These are phyloP conservation scores for Vitis hybrid DNA, from an alignment of 177 flowering plant genomes.

Conservation along the genomic window DNA sequence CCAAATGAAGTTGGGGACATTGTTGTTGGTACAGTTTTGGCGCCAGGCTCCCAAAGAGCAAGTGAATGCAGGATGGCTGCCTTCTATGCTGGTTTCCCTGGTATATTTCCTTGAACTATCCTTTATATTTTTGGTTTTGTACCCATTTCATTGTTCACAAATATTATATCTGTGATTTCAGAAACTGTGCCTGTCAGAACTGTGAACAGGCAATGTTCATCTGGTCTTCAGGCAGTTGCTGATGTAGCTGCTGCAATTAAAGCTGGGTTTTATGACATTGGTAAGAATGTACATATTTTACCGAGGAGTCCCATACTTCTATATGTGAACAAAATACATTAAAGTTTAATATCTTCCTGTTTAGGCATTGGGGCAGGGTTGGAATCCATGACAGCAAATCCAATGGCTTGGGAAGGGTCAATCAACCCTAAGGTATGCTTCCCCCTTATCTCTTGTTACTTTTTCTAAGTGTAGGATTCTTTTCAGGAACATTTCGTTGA, in stretches of 20 bases:
- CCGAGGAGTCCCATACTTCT: neutral
- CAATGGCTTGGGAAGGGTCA: constrained; percentile 80
- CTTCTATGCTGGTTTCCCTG: constrained; percentile 96
- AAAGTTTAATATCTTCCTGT: neutral
- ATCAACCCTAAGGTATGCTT: constrained; percentile 76
- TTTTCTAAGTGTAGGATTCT: neutral
- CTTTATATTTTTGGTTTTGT: neutral
- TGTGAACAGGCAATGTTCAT: constrained; percentile 96
- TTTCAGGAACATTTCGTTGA: neutral
- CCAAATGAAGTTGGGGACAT: constrained; percentile 91
- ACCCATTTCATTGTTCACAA: neutral
- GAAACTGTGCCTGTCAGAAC: constrained; percentile 93
- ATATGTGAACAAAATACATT: neutral
- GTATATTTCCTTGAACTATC: constrained; percentile 15
- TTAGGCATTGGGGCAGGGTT: constrained; percentile 96
- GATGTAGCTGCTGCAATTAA: constrained; percentile 98
- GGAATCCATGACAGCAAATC: constrained; percentile 94
- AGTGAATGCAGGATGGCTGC: constrained; percentile 97
- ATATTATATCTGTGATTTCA: constrained; percentile 19
- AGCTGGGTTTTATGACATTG: constrained; percentile 98
- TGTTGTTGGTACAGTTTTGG: constrained; percentile 91
- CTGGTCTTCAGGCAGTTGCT: constrained; percentile 99
- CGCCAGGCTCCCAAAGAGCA: constrained; percentile 88
- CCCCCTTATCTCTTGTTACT: neutral
- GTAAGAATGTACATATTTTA: constrained; percentile 28